These are phyloP conservation scores for Suillus weaverae DNA, from an alignment of 768 basidiomycete genomes.

Conservation along the genomic window DNA sequence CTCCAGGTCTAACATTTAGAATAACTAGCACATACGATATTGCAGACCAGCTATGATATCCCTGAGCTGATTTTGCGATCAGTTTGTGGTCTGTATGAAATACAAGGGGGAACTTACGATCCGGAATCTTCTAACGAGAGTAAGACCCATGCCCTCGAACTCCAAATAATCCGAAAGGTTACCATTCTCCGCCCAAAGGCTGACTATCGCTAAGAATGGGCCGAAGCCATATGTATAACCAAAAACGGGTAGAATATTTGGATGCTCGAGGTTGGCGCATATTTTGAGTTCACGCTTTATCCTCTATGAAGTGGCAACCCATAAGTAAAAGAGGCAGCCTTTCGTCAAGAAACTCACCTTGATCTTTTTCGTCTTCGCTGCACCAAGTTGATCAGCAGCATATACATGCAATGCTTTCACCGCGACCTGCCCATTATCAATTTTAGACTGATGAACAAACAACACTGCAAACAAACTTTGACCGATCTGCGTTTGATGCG, in stretches of 20 bases:
- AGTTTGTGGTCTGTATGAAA: too few species aligned
- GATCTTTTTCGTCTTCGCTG: conserved; percentile 5
- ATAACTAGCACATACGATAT: neutral
- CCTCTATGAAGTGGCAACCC: conserved; percentile 15
- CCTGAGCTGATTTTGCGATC: neutral
- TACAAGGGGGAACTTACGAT: too few species aligned
- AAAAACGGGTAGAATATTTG: conserved; percentile 27
- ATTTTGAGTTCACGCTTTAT: conserved; percentile 19
- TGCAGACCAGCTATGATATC: neutral
- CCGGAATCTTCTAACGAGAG: too few species aligned
- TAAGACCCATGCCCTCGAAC: too few species aligned
- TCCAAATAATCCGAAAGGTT: too few species aligned
- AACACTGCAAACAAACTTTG: neutral
- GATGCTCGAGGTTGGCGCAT: conserved; percentile 30
- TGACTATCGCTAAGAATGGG: conserved; percentile 28
- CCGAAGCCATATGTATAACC: conserved; percentile 33
- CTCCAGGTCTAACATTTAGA: too few species aligned
- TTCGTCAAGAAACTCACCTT: neutral
- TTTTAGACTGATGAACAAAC: neutral
- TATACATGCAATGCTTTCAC: conserved; percentile 4
- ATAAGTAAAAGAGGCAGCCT: neutral
- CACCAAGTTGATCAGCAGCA: neutral
- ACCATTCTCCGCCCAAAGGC: too few species aligned
- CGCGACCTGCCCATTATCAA: neutral
- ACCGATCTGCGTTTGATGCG: too few species aligned